Base-by-base conservation (phyloP, 2,329 filamentous ascomycete species). In the Colletotrichum sp. region DNA sequence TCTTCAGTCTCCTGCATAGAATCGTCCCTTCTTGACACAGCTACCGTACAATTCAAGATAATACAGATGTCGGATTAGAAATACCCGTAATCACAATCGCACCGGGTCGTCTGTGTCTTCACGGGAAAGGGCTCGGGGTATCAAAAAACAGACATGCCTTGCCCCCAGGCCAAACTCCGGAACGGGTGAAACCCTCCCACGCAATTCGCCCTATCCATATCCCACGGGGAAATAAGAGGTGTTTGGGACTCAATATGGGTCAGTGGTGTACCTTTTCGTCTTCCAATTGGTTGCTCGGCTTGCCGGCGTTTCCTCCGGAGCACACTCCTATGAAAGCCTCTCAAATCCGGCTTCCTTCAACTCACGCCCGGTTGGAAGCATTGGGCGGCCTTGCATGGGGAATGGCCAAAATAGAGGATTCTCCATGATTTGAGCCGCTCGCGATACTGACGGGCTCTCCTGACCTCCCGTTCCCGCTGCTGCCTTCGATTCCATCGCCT, bases 371-470 rank as follows among this genome's bases (percentile, higher is more conserved):
- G 81, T 84, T 0, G 89, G 87, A 32, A 92, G 77, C 73, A 91
- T 89, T 4, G 90, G 90, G 26, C 90, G 85, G 0, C 90, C 90
- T 78, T 92, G 90, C 88, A 91, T 89, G 0, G 90, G 90, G 75
- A 92, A 92, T 1, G 90, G 90, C 90, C 90, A 92, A 78, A 92
- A 92, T 3, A 92, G 82, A 21, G 90, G 90, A 71, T 91, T 91
- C 74, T 90, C 87, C 76, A 87, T 81, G 24, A 79, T 82, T 26
- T 86, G 85, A 0, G 84, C 84, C 48, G 80, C 80, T 65, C 81
- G 79, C 14, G 71, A 65, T 7, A 81, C 75, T 2, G 71, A 55
- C 18, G 60, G n/a, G 24, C 30, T 48, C 59, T 16, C 78, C 69
- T 57, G 76, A 14, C 52, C 7, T 13, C 76, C 66, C 32, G 68